phyloP scores from a whole-genome alignment of 176 grass and related monocot species.

The Zizania latifolia region DNA sequence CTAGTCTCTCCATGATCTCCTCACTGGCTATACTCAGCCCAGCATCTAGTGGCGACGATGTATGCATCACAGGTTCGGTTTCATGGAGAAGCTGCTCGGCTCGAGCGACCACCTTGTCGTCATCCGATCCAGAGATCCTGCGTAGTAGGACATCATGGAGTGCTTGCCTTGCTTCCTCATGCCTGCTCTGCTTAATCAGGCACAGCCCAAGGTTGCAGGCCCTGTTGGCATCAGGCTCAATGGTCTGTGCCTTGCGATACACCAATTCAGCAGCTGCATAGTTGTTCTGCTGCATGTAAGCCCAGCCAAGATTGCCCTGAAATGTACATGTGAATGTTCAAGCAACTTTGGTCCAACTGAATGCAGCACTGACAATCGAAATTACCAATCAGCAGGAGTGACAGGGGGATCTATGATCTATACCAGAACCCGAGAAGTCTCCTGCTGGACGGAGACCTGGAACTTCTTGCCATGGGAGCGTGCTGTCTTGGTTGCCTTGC shows the following conservation, averaged over 20 bases:
- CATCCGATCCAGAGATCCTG: conserved; percentile 40
- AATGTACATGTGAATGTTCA: neutral
- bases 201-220: conserved; percentile 79
- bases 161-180: conserved; percentile 40
- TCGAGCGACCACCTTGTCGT: conserved; percentile 44
- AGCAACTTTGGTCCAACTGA: conserved; percentile 1
- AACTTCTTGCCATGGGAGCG: conserved; percentile 97
- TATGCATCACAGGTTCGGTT: conserved; percentile 10
- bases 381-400: neutral
- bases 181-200: conserved; percentile 53
- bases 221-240: conserved; percentile 83
- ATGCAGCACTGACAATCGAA: neutral
- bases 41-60: conserved; percentile 14
- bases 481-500: conserved; percentile 78
- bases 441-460: conserved; percentile 89
- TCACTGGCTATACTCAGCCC: conserved; percentile 38
- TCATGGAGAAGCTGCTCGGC: conserved; percentile 58
- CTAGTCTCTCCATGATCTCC: conserved; percentile 64
- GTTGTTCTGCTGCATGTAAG: conserved; percentile 89
- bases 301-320: conserved; percentile 96
- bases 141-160: conserved; percentile 40
- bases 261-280: conserved; percentile 66
- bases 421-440: conserved; percentile 82
- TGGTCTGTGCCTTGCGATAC: conserved; percentile 62
- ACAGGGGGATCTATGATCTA: neutral